phyloP scores from a whole-genome alignment of 148 eudicot species.

The Cornus controversa region DNA sequence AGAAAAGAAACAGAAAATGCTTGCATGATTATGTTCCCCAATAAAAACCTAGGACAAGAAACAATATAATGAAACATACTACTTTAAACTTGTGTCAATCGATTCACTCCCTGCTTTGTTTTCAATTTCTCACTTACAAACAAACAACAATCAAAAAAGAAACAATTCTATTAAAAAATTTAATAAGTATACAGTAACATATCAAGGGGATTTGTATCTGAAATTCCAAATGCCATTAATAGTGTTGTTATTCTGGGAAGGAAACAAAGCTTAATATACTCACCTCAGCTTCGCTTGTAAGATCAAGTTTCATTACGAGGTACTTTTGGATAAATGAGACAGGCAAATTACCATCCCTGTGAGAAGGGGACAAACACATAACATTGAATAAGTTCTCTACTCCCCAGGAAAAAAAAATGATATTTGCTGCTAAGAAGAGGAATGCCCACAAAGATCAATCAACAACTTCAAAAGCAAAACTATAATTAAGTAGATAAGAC shows the following conservation, averaged over 20 bases:
- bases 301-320: constrained; percentile 63
- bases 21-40: background rate
- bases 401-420: background rate
- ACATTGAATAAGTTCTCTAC: background rate
- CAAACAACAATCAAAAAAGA: background rate
- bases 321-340: constrained; percentile 69
- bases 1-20: no score
- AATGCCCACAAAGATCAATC: background rate
- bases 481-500: background rate
- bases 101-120: background rate
- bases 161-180: background rate
- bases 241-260: background rate
- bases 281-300: constrained; percentile 62
- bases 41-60: background rate
- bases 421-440: background rate
- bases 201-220: background rate
- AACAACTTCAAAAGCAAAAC: background rate
- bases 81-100: background rate
- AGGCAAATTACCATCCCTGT: constrained; percentile 66
- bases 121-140: background rate
- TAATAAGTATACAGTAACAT: background rate
- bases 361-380: background rate
- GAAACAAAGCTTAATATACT: constrained; percentile 16
- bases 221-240: background rate
- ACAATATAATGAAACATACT: background rate